Conservation (phyloP, 2,329 filamentous ascomycete genomes). For the Aspergillus oerlinghausenensis region DNA sequence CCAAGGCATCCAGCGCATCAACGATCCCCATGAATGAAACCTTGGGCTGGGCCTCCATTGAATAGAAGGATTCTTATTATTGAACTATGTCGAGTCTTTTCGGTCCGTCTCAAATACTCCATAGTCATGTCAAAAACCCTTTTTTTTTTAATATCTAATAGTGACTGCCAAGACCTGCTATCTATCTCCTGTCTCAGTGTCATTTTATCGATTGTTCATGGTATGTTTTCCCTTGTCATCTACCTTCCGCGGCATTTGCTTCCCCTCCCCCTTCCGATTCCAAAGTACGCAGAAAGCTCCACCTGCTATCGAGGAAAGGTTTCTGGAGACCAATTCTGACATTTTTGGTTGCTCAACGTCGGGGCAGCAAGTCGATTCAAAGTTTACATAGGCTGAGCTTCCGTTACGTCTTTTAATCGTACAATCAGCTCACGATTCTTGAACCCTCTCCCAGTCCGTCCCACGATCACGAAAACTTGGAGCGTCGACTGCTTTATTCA, state of each 20-base stretch:
- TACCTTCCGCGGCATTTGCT: slow-evolving; percentile 8
- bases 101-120: not conserved
- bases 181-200: not conserved
- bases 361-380: not conserved
- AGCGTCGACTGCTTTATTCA: not conserved
- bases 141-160: not conserved
- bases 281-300: not conserved
- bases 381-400: not conserved
- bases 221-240: slow-evolving; percentile 7
- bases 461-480: not conserved
- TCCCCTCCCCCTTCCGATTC: slow-evolving; percentile 4
- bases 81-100: not conserved
- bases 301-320: not conserved
- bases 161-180: not conserved
- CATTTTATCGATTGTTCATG: not conserved
- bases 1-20: slow-evolving; percentile 14
- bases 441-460: not conserved
- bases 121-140: not conserved
- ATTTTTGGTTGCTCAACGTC: not conserved
- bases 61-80: not conserved
- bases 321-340: not conserved
- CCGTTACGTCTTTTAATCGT: not conserved
- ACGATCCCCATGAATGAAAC: slow-evolving; percentile 14
- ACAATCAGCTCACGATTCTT: not conserved
- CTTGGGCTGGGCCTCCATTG: slow-evolving; percentile 11